These are phyloP conservation scores for Ormosia semicastrata DNA, from an alignment of 306 rosid genomes.

Conservation along the genomic window DNA sequence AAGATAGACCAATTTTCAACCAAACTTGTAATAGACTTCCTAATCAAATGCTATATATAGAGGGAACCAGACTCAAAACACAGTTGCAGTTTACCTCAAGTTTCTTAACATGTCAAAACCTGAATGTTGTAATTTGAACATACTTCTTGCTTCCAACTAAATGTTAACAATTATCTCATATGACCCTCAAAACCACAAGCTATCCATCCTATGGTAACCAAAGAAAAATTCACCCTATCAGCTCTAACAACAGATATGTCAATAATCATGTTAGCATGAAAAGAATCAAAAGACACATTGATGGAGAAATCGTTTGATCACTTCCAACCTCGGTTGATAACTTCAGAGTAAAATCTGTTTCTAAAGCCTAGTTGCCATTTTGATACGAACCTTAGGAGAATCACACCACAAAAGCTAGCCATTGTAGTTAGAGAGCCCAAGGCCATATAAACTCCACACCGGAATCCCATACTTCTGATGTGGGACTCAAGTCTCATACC, in stretches of 20 bases:
- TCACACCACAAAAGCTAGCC: no score
- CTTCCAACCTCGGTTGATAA: neutral
- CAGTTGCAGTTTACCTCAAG: neutral
- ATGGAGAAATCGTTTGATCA: neutral
- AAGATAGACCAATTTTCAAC: neutral
- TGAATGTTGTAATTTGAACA: neutral
- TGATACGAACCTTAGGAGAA: no score
- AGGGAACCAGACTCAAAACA: neutral
- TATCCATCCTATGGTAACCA: neutral
- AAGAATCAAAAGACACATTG: neutral
- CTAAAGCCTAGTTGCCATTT: neutral
- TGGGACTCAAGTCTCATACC: no score
- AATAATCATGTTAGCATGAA: neutral
- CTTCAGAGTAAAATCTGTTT: neutral
- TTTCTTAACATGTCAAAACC: neutral
- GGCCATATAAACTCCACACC: no score
- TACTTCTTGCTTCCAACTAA: neutral
- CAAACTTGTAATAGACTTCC: neutral
- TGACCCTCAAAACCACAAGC: neutral
- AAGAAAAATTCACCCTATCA: neutral
- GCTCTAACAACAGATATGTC: neutral
- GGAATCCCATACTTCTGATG: no score
- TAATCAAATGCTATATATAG: neutral
- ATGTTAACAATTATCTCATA: neutral
- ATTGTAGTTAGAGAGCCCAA: no score